phyloP scores from a whole-genome alignment of 148 eudicot genomes.

The Rhododendron mucronatum region DNA sequence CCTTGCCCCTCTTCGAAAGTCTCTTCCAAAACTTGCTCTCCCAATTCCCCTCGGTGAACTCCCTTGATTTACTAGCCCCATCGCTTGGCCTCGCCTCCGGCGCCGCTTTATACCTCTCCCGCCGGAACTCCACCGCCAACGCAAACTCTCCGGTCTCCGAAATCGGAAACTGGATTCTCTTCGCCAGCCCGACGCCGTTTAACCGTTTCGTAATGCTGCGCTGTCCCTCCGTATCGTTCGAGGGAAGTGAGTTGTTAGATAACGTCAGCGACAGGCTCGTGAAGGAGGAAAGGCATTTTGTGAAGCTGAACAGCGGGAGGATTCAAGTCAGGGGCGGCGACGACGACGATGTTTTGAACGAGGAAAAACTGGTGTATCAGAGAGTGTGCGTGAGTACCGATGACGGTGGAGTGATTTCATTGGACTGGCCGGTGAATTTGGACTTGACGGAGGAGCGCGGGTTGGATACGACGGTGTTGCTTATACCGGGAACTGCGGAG shows the following conservation, averaged over 20 bases:
- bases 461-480: conserved; percentile 74
- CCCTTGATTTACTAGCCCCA: conserved; percentile 34
- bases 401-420: conserved; percentile 80
- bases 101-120: conserved; percentile 33
- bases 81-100: conserved; percentile 56
- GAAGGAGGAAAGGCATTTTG: conserved; percentile 63
- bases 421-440: conserved; percentile 87
- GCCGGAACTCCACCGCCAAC: neutral
- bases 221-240: conserved; percentile 57
- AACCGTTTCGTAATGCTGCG: conserved; percentile 76
- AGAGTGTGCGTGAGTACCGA: conserved; percentile 68
- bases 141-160: conserved; percentile 9
- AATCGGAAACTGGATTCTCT: conserved; percentile 66
- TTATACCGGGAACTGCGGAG: conserved; percentile 64
- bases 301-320: conserved; percentile 58
- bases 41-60: conserved; percentile 26
- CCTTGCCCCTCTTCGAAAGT: conserved; percentile 16
- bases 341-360: conserved; percentile 11
- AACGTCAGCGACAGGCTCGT: conserved; percentile 59
- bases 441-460: conserved; percentile 69
- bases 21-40: conserved; percentile 25
- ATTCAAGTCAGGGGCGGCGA: conserved; percentile 15
- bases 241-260: conserved; percentile 37
- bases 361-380: conserved; percentile 54
- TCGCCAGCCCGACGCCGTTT: conserved; percentile 82